phyloP scores from a whole-genome alignment of 176 grass and related monocot species.

The Chrysopogon serrulatus region DNA sequence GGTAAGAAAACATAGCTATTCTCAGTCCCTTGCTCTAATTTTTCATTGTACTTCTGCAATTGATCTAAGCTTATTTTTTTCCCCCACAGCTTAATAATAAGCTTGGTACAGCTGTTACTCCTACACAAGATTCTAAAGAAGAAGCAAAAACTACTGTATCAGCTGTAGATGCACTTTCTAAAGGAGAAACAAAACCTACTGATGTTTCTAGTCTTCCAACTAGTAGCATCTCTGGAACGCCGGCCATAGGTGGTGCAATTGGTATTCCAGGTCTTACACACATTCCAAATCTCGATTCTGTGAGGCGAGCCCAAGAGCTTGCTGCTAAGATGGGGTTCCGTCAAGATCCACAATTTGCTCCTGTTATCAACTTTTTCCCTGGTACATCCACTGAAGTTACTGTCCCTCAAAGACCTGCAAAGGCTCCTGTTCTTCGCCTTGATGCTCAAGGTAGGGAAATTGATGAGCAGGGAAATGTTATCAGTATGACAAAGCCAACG shows the following conservation, averaged over 20 bases:
- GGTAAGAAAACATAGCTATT: constrained; percentile 40
- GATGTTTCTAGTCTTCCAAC: background rate
- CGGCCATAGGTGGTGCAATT: constrained; percentile 2
- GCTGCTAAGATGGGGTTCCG: constrained; percentile 95
- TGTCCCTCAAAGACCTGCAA: constrained; percentile 70
- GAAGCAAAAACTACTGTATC: constrained; percentile 28
- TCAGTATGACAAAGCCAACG: constrained; percentile 62
- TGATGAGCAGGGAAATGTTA: constrained; percentile 88
- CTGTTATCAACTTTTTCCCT: constrained; percentile 87
- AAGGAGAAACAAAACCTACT: background rate
- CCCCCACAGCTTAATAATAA: constrained; percentile 74
- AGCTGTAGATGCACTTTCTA: constrained; percentile 24
- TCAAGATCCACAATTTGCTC: constrained; percentile 85
- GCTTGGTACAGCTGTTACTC: constrained; percentile 37
- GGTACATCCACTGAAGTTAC: constrained; percentile 63
- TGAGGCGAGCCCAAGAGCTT: constrained; percentile 86
- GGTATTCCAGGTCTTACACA: constrained; percentile 63
- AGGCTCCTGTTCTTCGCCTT: constrained; percentile 79
- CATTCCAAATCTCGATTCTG: constrained; percentile 83
- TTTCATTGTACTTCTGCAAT: background rate
- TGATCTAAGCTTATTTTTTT: constrained; percentile 7
- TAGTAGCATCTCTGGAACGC: constrained; percentile 23
- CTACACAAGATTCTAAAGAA: constrained; percentile 46
- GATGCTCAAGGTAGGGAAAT: constrained; percentile 96
- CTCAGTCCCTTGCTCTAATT: constrained; percentile 1